phyloP scores from a whole-genome alignment of 768 basidiomycete genomes.

The Psilocybe cyanescens region DNA sequence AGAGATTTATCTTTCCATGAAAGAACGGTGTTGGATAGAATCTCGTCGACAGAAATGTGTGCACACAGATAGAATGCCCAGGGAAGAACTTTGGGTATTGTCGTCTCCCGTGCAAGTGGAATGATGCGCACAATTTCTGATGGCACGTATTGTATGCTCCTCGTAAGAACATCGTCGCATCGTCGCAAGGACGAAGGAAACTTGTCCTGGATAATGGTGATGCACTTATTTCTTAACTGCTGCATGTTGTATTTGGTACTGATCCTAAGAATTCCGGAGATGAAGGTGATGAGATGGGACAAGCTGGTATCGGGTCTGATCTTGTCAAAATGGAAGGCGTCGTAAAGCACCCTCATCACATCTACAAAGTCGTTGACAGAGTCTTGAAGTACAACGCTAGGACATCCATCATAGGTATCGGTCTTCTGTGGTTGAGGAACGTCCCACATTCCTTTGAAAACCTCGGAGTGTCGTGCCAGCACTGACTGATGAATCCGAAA shows the following conservation, averaged over 20 bases:
- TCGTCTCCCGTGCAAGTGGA: constrained; percentile 42
- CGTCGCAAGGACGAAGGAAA: constrained; percentile 45
- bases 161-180: constrained; percentile 40
- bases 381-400: constrained; percentile 33
- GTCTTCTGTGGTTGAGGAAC: constrained; percentile 37
- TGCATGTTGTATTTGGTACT: constrained; percentile 48
- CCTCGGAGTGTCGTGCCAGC: constrained; percentile 41
- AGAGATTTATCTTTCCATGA: constrained; percentile 47
- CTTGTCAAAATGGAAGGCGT: constrained; percentile 43
- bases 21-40: constrained; percentile 36
- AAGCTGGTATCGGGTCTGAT: constrained; percentile 36
- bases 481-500: constrained; percentile 43
- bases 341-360: constrained; percentile 39
- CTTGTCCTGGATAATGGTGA: constrained; percentile 40
- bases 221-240: constrained; percentile 40
- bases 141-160: constrained; percentile 38
- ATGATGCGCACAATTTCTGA: constrained; percentile 43
- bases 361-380: constrained; percentile 39
- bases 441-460: constrained; percentile 42
- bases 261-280: constrained; percentile 44
- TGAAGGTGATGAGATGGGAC: constrained; percentile 38
- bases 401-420: constrained; percentile 40
- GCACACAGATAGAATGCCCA: constrained; percentile 52
- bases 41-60: constrained; percentile 37
- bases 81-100: constrained; percentile 43